Evolutionary conservation across 2,329 filamentous ascomycete genomes (phyloP), one percentile per base, ranked within the genome.

Genomic region (Penicillium sp.): DNA sequence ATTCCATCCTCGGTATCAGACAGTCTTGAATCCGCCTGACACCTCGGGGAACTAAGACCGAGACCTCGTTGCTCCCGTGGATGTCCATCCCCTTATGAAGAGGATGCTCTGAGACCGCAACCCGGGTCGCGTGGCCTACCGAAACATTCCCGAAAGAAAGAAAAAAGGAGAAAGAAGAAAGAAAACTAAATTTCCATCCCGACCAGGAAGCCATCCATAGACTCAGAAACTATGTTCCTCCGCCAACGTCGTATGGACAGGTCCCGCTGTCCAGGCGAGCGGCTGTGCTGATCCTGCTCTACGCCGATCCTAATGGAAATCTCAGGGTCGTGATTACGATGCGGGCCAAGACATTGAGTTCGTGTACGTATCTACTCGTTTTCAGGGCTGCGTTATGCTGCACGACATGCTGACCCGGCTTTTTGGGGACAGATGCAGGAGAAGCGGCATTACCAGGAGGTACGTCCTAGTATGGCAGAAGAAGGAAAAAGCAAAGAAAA

Each of bases 371-470:
- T 26, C 34, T 35, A n/a, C 35, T 35, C 46, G 42, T 41, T 36
- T 40, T 27, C 46, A 47, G 39, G 22, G 35, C 18, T 20, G 18
- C 13, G 22, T 27, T 22, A 26, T 47, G 40, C 43, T 58, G 54
- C 54, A 55, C 39, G 46, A 53, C 55, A 58, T 55, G 49, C 53
- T 59, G 49, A 55, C 41, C 14, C 37, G 20, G 28, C 11, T 37
- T 20, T 20, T 20, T 4, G 47, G 6, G 22, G 29, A 32, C 45
- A 76, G 71, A 75, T 70, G 87, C 86, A n/a, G 89, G 89, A 20
- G 89, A 95, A 62, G 89, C 87, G 18, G 89, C 89, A 27, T 81
- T 95, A 44, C 89, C 89, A 0, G 89, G 89, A 42, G 90, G 88
- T 56, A 86, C 82, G 71, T 84, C 22, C 7, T 26, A 39, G 7